Evolutionary conservation across 192 early-diverging fungal genomes (phyloP).

Genomic region (Spizellomyces punctatus): DNA sequence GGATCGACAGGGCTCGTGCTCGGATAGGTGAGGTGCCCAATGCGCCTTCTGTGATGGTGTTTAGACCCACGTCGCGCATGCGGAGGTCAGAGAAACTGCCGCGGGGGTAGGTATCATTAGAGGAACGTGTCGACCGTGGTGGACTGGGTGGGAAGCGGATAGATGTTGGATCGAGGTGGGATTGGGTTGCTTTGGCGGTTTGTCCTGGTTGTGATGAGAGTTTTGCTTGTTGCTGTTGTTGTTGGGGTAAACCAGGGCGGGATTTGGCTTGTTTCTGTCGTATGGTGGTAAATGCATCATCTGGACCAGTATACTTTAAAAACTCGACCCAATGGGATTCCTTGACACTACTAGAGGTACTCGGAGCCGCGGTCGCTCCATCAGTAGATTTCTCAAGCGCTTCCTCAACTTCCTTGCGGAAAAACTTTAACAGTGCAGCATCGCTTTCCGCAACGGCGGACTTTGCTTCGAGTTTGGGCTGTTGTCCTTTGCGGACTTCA

Average conservation of each 20-base stretch:
- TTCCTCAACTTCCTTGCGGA: background rate
- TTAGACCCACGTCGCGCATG: background rate
- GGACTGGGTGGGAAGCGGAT: background rate
- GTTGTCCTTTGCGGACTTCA: slow-evolving; percentile 12
- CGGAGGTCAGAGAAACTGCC: background rate
- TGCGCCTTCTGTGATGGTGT: background rate
- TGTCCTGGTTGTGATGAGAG: background rate
- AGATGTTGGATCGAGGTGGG: background rate
- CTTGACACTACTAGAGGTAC: background rate
- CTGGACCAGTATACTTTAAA: background rate
- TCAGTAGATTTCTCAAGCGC: background rate
- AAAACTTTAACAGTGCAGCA: background rate
- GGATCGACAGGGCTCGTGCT: background rate
- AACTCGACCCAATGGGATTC: slow-evolving; percentile 10
- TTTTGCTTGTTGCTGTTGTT: too few species aligned
- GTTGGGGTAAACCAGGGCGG: too few species aligned
- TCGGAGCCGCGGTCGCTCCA: background rate
- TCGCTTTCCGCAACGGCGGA: slow-evolving; percentile 7
- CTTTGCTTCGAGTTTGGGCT: slow-evolving; percentile 18
- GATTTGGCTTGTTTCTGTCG: background rate
- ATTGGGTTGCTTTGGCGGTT: background rate
- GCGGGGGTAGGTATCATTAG: background rate
- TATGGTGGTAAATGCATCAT: background rate
- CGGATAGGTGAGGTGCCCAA: background rate
- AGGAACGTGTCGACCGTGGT: background rate